Base-by-base conservation (phyloP, 2,329 filamentous ascomycete genomes). In the Tolypocladium inflatum region DNA sequence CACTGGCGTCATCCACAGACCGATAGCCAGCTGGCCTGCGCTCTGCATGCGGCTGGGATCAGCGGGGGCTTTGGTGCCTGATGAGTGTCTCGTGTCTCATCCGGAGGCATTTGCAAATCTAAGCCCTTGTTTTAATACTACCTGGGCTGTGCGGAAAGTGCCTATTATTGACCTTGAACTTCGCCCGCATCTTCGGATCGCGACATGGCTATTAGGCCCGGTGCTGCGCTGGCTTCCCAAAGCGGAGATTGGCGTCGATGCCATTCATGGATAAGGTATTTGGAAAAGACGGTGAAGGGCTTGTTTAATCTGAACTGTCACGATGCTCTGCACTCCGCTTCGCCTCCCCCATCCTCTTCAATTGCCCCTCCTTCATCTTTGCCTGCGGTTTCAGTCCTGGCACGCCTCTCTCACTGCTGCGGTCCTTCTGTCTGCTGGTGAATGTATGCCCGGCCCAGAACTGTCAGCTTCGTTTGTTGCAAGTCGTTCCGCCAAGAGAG, bases 1-100 rank as follows among this genome's bases (percentile, higher is more conserved):
- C 56, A 38, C 56, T 58, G 56, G 56, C 56, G 56, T 58, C 56
- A 58, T 58, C 50, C 35, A 15, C 45, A 56, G 42, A 48, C 43
- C 42, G 21, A 45, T 21, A 11, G 42, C 3, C 42, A 48, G 43
- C 21, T 48, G 43, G 30, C 30, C 38, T 43, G 39, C 8, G 17
- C 23, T 30, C 53, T 8, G 26, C 26, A 41, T 3, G 26, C 23
- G 17, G 30, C 38, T 30, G 9, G 21, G 21, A 15, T 33, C n/a
- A 13, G 19, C 30, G n/a, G 48, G 30, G 48, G 30, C 30, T 50
- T 15, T 10, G 17, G 19, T n/a, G 48, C 17, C 30, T 35, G 11
- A 37, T 9, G 11, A 17, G 35, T 41, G 41, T 51, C 30, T 57
- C 41, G 51, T 57, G 55, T 50, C 48, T 21, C 48, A 21, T 21